phyloP scores from a whole-genome alignment of 2,329 filamentous ascomycete species.

The Dryadomyces sulphureus region DNA sequence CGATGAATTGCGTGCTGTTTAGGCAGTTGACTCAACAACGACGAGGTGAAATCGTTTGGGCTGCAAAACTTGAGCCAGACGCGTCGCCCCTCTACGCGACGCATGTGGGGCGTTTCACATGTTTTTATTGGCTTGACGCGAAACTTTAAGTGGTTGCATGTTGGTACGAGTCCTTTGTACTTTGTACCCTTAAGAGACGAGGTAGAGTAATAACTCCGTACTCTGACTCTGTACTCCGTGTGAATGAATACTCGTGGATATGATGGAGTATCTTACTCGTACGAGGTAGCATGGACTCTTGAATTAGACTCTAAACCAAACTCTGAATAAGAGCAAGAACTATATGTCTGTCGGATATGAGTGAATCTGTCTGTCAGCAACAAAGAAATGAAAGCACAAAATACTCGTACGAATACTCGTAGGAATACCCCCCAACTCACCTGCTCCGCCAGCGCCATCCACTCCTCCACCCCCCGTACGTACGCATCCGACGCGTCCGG shows the following conservation, averaged over 20 bases:
- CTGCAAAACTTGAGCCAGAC: neutral
- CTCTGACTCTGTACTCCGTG: too few species aligned
- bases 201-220: too few species aligned
- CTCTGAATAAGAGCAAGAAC: too few species aligned
- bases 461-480: constrained; percentile 63
- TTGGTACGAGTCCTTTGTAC: neutral
- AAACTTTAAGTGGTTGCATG: constrained; percentile 12
- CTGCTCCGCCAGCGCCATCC: constrained; percentile 54
- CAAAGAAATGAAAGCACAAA: neutral
- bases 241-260: too few species aligned
- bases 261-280: too few species aligned
- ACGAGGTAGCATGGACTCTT: too few species aligned
- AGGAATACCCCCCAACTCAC: too few species aligned
- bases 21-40: too few species aligned
- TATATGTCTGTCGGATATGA: constrained; percentile 1
- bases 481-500: constrained; percentile 55
- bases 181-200: too few species aligned
- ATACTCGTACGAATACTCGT: too few species aligned
- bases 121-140: constrained; percentile 8
- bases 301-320: too few species aligned
- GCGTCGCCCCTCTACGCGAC: constrained; percentile 12
- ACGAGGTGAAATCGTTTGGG: constrained; percentile 2
- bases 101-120: neutral
- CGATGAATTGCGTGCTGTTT: too few species aligned
- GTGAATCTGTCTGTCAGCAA: neutral